Conservation (phyloP, 2,329 filamentous ascomycete genomes). For the Botrytis medusae region DNA sequence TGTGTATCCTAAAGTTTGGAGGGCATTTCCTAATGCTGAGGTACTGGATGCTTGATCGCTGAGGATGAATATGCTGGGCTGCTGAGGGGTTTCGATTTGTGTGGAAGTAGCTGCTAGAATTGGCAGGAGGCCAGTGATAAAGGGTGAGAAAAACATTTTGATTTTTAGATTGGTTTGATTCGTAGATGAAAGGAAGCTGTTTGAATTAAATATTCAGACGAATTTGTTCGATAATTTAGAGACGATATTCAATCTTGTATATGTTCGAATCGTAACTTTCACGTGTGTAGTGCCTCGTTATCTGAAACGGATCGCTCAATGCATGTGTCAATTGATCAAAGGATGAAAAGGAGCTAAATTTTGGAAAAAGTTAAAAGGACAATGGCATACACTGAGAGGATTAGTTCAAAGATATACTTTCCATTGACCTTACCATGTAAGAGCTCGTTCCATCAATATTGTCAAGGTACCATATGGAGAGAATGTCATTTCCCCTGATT, state of each 20-base stretch:
- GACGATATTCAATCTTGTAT: background rate
- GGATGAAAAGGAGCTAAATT: background rate
- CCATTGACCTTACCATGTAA: background rate
- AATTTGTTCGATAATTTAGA: background rate
- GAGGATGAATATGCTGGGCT: slow-evolving; percentile 19
- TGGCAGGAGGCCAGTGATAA: slow-evolving; percentile 16
- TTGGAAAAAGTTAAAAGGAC: background rate
- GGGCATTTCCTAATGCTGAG: slow-evolving; percentile 5
- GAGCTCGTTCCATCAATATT: background rate
- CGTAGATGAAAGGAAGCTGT: background rate
- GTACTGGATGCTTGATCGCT: slow-evolving; percentile 2
- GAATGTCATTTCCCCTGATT: slow-evolving; percentile 16
- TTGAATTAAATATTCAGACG: background rate
- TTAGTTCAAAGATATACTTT: background rate
- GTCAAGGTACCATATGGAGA: background rate
- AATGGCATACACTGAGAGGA: background rate
- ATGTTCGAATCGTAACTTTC: background rate
- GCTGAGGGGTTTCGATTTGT: background rate
- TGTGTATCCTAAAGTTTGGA: slow-evolving; percentile 16
- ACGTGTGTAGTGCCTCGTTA: background rate
- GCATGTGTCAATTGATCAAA: background rate
- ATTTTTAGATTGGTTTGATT: background rate
- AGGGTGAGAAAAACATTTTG: slow-evolving; percentile 21
- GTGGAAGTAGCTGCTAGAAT: slow-evolving; percentile 17
- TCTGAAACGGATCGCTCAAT: slow-evolving; percentile 3